A percentile compares a stretch with the other conserved stretches of the same genome.
Conservation (phyloP, 495 filamentous ascomycete genomes). For the Haplographium delicatum region DNA sequence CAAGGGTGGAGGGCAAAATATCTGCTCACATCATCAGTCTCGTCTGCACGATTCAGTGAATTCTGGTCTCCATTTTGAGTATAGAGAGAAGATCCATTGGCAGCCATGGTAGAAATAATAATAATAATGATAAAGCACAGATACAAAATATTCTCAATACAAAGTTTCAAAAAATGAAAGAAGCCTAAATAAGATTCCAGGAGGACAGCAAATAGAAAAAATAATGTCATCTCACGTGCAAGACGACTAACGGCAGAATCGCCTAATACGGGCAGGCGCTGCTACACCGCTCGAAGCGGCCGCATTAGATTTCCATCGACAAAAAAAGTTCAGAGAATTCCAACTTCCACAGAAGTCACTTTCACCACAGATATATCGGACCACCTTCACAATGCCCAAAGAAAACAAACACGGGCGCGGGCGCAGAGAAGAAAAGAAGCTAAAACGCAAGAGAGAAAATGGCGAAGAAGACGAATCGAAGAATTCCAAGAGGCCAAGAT, state of each 20-base stretch:
- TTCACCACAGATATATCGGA: neutral
- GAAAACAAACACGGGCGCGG: constrained; percentile 62
- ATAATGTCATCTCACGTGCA: constrained; percentile 4
- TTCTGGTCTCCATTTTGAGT: constrained; percentile 1
- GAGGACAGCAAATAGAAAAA: no score
- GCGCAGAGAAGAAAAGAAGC: constrained; percentile 55
- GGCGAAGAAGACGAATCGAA: constrained; percentile 29
- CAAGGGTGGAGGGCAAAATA: neutral
- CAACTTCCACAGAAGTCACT: neutral
- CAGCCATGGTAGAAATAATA: constrained; percentile 12
- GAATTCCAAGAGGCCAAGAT: constrained; percentile 24
- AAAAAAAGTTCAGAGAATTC: constrained; percentile 7
- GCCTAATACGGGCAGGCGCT: neutral
- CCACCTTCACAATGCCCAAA: constrained; percentile 40
- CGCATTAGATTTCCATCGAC: neutral
- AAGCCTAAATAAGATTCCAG: no score
- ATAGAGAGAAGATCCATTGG: constrained; percentile 10
- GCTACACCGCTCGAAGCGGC: constrained; percentile 9
- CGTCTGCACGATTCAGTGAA: constrained; percentile 41
- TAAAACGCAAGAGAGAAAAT: constrained; percentile 34
- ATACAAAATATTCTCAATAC: neutral
- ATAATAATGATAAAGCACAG: neutral
- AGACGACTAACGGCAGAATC: neutral
- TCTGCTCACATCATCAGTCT: constrained; percentile 49
- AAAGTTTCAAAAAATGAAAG: no score